phyloP scores from a whole-genome alignment of 2,329 filamentous ascomycete species.

The Hymenoscyphus albidus region DNA sequence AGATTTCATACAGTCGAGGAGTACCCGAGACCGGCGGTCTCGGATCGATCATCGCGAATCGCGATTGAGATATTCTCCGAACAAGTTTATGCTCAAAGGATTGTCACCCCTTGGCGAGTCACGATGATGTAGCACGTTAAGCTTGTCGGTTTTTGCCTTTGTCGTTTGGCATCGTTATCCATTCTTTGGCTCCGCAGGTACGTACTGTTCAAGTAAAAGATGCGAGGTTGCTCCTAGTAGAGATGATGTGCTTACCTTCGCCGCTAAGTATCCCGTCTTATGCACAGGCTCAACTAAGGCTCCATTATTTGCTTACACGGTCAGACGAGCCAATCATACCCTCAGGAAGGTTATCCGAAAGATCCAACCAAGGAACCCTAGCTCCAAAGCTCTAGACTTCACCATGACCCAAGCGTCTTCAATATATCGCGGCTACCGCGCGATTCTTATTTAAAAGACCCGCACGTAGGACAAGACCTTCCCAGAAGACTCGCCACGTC shows the following conservation, averaged over 20 bases:
- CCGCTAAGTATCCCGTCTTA: neutral
- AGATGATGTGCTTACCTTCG: neutral
- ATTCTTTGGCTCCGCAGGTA: too few species aligned
- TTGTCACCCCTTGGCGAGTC: neutral
- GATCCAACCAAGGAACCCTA: neutral
- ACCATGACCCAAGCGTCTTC: neutral
- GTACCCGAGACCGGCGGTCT: neutral
- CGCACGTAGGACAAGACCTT: neutral
- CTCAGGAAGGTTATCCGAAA: neutral
- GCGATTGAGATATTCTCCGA: neutral
- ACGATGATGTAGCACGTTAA: neutral
- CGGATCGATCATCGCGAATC: neutral
- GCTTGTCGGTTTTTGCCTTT: neutral
- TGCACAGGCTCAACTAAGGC: neutral
- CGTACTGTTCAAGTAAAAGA: neutral
- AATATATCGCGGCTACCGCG: constrained; percentile 10
- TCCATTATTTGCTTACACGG: neutral
- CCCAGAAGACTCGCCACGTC: neutral
- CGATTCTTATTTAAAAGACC: constrained; percentile 1
- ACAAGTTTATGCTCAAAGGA: neutral
- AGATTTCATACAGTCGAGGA: neutral
- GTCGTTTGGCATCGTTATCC: neutral
- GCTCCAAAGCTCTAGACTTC: neutral
- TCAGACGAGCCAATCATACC: neutral
- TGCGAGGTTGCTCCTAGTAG: neutral